Evolutionary conservation across 805 yeast genomes (phyloP).

Genomic region (Brettanomyces anomalus): DNA sequence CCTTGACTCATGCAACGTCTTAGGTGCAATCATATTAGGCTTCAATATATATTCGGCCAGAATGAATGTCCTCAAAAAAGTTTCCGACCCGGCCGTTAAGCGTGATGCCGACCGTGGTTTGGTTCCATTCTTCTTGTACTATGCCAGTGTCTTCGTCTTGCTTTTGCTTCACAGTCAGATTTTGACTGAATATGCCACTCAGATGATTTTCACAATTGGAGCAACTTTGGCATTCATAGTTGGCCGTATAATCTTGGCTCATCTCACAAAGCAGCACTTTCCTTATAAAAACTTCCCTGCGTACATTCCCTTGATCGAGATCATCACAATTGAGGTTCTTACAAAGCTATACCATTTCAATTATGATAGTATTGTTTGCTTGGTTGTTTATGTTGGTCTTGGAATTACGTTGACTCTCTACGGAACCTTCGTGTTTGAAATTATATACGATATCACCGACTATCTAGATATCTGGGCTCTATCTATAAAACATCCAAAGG

Average conservation of each 20-base stretch:
- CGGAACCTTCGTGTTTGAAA: conserved; percentile 63
- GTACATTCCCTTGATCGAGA: conserved; percentile 51
- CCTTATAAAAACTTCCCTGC: conserved; percentile 68
- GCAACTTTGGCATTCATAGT: conserved; percentile 73
- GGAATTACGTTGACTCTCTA: conserved; percentile 63
- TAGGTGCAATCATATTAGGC: conserved; percentile 46
- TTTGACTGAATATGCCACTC: conserved; percentile 35
- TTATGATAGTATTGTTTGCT: conserved; percentile 34
- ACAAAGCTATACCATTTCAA: conserved; percentile 30
- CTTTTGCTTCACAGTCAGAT: conserved; percentile 43
- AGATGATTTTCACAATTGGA: conserved; percentile 64
- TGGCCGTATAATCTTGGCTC: conserved; percentile 86
- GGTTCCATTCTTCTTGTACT: conserved; percentile 57
- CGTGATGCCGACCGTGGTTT: conserved; percentile 35
- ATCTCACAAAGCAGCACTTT: conserved; percentile 69
- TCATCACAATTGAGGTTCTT: conserved; percentile 27
- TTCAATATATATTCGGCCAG: conserved; percentile 65
- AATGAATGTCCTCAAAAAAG: conserved; percentile 42
- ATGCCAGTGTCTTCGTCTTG: conserved; percentile 38
- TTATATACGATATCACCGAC: conserved; percentile 69
- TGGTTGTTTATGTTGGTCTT: conserved; percentile 55
- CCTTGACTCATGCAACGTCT: conserved; percentile 28
- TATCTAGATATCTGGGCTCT: conserved; percentile 82
- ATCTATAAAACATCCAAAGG: conserved; percentile 70
- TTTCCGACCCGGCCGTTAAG: conserved; percentile 21